Evolutionary conservation across 352 stramenopile species (phyloP).

Genomic region (Globisporangium cylindrosporum): DNA sequence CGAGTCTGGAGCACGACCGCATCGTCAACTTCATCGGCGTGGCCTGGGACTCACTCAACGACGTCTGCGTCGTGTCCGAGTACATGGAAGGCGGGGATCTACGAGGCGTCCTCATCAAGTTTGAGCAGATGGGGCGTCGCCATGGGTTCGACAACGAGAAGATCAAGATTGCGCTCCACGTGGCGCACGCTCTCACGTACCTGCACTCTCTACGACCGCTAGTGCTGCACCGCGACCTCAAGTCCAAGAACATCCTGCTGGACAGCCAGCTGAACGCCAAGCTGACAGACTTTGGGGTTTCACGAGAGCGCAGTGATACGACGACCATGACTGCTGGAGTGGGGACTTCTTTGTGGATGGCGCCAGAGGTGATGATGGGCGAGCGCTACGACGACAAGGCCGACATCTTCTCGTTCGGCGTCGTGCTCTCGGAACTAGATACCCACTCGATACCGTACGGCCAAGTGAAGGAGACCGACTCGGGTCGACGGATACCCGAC

Average conservation of each 20-base stretch:
- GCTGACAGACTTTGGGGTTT: slow-evolving; percentile 48
- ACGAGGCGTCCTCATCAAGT: slow-evolving; percentile 25
- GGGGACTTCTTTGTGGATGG: background rate
- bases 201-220: background rate
- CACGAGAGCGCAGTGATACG: no score
- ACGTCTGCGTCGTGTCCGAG: slow-evolving; percentile 38
- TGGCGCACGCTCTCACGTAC: slow-evolving; percentile 33
- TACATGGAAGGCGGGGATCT: slow-evolving; percentile 46
- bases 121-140: slow-evolving; percentile 23
- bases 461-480: background rate
- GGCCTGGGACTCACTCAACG: slow-evolving; percentile 42
- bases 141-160: slow-evolving; percentile 39
- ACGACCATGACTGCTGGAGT: background rate
- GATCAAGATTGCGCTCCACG: slow-evolving; percentile 23
- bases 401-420: slow-evolving; percentile 87
- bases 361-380: no score
- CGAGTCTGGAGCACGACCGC: slow-evolving; percentile 30
- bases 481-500: background rate
- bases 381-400: slow-evolving; percentile 25
- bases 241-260: slow-evolving; percentile 42
- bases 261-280: slow-evolving; percentile 43
- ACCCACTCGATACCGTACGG: background rate
- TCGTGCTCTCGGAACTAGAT: slow-evolving; percentile 83
- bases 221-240: slow-evolving; percentile 17
- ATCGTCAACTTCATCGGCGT: slow-evolving; percentile 46